A percentile compares a stretch with the other conserved stretches of the same genome.
phyloP scores from a whole-genome alignment of 768 basidiomycete species.

The Lactarius quietus region DNA sequence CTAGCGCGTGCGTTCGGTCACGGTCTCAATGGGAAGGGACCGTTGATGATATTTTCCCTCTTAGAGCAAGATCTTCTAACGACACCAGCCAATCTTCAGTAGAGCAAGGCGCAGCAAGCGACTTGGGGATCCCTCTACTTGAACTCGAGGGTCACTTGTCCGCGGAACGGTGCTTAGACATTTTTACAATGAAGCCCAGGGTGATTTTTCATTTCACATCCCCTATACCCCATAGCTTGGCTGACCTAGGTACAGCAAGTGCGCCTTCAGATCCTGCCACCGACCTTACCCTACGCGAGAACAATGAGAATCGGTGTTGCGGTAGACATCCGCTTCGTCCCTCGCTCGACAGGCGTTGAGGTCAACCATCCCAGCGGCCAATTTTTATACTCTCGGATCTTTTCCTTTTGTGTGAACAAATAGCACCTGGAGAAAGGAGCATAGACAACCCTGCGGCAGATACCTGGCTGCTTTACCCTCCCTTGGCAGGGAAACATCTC shows the following conservation, averaged over 20 bases:
- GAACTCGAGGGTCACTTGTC: constrained; percentile 81
- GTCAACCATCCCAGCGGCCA: constrained; percentile 71
- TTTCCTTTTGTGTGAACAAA: constrained; percentile 86
- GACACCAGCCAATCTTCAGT: constrained; percentile 55
- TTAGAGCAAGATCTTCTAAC: constrained; percentile 56
- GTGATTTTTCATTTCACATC: constrained; percentile 41
- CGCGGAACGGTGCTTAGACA: constrained; percentile 77
- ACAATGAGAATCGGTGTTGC: constrained; percentile 69
- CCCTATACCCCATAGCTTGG: constrained; percentile 2
- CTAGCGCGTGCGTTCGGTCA: constrained; percentile 48
- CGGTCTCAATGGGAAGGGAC: constrained; percentile 1
- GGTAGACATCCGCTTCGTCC: constrained; percentile 71
- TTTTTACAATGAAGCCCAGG: constrained; percentile 94
- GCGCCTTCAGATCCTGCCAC: constrained; percentile 84
- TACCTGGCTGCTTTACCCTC: constrained; percentile 93
- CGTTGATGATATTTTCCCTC: constrained; percentile 10
- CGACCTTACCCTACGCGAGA: constrained; percentile 72
- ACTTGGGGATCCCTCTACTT: constrained; percentile 53
- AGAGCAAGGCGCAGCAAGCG: constrained; percentile 49
- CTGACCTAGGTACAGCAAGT: constrained; percentile 58
- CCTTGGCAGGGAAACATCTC: constrained; percentile 91
- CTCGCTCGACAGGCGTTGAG: constrained; percentile 69
- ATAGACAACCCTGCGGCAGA: constrained; percentile 56
- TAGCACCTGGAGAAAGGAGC: constrained; percentile 57
- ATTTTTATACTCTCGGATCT: constrained; percentile 90